Percentiles rank a stretch among this genome's conserved stretches.
phyloP scores from a whole-genome alignment of 2,329 filamentous ascomycete genomes.

The Neofusicoccum laricinum region DNA sequence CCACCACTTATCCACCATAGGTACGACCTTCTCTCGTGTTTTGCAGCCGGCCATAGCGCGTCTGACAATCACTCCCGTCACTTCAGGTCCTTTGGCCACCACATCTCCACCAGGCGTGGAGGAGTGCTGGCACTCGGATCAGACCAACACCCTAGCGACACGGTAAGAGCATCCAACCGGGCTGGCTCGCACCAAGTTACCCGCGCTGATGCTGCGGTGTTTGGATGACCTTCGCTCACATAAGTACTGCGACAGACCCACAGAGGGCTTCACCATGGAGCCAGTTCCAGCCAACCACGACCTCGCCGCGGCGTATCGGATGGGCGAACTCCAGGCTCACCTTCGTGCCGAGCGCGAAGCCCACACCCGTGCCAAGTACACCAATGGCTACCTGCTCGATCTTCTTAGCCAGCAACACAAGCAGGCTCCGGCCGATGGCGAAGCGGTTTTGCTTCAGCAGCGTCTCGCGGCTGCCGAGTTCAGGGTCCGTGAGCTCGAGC shows the following conservation, averaged over 20 bases:
- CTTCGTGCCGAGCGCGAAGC: neutral
- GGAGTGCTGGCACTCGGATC: too few relatives aligned
- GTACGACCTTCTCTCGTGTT: too few relatives aligned
- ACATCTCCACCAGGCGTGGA: too few relatives aligned
- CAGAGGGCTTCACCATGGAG: neutral
- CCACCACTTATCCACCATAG: too few relatives aligned
- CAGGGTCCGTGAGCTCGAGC: neutral
- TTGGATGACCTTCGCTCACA: neutral
- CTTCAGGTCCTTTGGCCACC: too few relatives aligned
- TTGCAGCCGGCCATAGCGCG: too few relatives aligned
- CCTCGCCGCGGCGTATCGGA: neutral
- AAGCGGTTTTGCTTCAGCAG: neutral
- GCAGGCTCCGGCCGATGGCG: too few relatives aligned
- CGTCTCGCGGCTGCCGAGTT: neutral
- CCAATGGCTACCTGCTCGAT: neutral
- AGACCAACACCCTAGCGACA: too few relatives aligned
- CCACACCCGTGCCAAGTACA: neutral
- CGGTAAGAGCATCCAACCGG: too few relatives aligned
- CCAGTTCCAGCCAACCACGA: neutral
- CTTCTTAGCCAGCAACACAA: neutral
- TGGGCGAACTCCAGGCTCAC: constrained; percentile 3
- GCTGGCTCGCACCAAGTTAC: neutral
- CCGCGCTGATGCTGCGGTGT: neutral
- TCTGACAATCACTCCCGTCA: too few relatives aligned
- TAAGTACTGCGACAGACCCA: neutral